Base-by-base conservation (phyloP, 23 red algal species). In the Gracilaria vermiculophylla region DNA sequence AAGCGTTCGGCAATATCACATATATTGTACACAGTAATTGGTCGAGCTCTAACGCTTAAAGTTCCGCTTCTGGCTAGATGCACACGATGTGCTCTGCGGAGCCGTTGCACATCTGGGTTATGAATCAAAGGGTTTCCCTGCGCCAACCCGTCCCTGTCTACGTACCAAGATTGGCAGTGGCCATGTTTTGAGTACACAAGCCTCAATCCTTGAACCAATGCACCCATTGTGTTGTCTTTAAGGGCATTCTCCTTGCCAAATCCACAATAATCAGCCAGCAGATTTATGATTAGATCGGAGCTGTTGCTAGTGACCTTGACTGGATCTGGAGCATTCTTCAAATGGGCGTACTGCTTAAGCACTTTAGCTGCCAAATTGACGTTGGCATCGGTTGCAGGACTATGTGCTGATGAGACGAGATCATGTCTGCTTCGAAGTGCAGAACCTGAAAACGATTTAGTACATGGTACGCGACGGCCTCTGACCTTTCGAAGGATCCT, bases 211-310 rank as follows among this genome's bases (percentile, higher is more conserved):
- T 69, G 81, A 33, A 71, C 45, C 9, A 70, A 61, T 24, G 60
- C 81, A 34, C 42, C 45, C 37, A 85, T 51, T 49, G 25, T 53
- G 54, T 85, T 35, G 47, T 69, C 54, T 41, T 64, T 69, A 5
- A 85, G 40, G 54, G 81, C 58, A 61, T 51, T 35, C 28, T 54
- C 23, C 15, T 3, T 73, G 49, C 61, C 58, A 33, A 85, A 69
- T 52, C 61, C 45, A 69, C 81, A 69, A 61, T 85, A 85, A 27
- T 85, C 81, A 45, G 56, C 56, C 13, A 85, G n/a, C 11, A 85
- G 10, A 86, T 86, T 86, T 21, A 74, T 35, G 25, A 86, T 27
- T 27, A 86, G 60, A 44, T 74, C 49, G 0, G 82, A 86, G 35
- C n/a, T 36, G 24, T 31, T 31, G 43, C 25, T 45, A 14, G 62